Evolutionary conservation across 2,329 filamentous ascomycete species (phyloP), one percentile per base, ranked within the genome.

Genomic region (Sporothrix mexicana): DNA sequence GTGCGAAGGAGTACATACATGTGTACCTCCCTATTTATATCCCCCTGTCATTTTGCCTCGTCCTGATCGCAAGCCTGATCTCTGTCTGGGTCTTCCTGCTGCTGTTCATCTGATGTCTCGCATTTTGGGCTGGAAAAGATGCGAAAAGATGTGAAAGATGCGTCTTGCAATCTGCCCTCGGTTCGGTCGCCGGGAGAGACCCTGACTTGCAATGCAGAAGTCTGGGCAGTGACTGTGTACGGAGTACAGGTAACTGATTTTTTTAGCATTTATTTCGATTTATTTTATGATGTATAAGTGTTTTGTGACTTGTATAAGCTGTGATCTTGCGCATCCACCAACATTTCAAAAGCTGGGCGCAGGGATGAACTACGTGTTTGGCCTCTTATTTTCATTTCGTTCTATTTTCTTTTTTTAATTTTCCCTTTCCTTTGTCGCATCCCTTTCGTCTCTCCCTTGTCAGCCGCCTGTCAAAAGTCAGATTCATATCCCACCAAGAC

Each of bases 31-130:
- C 30, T 36, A 36, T 36, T 36, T 36, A 36, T 36, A 36, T 36
- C 30, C 30, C 30, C 30, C 30, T 36, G 30, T 36, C 30, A 36
- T 36, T 36, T 36, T 36, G 30, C 7, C 30, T 36, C 30, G 30
- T 36, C 30, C 7, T 4, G 30, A 36, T 36, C 30, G 30, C 30
- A 3, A 7, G 5, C 30, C 30, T 36, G 30, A 36, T 36, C 30
- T 4, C 59, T 41, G 36, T 62, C 59, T 62, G 49, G 62, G 30
- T 66, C 20, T 30, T 45, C 36, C 43, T 6, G 25, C 4, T 43
- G 61, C n/a, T 51, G 23, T 67, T 67, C 62, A 17, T 67, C 64
- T 51, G 45, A 67, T 67, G 45, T 67, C 23, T 51, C 45, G 64
- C 13, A 23, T 36, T 30, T 36, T 36, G 17, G 45, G 23, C 64